Conservation (phyloP, 1,284 basidiomycete genomes). For the Leccinum solheimii region DNA sequence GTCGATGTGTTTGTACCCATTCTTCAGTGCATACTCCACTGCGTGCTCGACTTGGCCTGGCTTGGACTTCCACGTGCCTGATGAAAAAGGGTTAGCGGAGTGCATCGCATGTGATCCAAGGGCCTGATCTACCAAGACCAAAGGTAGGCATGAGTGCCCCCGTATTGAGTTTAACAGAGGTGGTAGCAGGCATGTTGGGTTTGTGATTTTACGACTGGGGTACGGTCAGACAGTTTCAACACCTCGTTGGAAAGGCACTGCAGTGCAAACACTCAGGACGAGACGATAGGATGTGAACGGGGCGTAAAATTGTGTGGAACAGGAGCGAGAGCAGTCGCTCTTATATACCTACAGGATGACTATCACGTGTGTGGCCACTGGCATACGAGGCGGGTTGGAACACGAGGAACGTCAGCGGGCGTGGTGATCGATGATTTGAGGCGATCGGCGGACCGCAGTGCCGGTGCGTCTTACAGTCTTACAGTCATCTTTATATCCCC, state of each 20-base stretch:
- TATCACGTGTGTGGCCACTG: too few relatives aligned
- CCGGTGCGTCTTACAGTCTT: too few relatives aligned
- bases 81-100: constrained; percentile 3
- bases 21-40: constrained; percentile 70
- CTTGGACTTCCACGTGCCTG: constrained; percentile 78
- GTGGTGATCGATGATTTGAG: too few relatives aligned
- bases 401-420: too few relatives aligned
- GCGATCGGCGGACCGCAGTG: too few relatives aligned
- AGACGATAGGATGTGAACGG: too few relatives aligned
- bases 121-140: constrained; percentile 59
- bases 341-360: too few relatives aligned
- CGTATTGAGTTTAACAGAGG: constrained; percentile 65
- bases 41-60: constrained; percentile 65
- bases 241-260: neutral
- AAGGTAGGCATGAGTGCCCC: constrained; percentile 73
- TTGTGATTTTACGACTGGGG: neutral
- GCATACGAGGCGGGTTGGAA: too few relatives aligned
- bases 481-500: constrained; percentile 10
- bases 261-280: too few relatives aligned
- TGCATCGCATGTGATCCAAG: neutral
- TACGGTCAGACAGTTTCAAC: neutral
- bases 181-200: constrained; percentile 46
- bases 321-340: too few relatives aligned
- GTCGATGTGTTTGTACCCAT: constrained; percentile 78
- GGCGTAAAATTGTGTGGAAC: too few relatives aligned